phyloP scores from a whole-genome alignment of 345 rosid species.

The Eucalyptus curtisii region DNA sequence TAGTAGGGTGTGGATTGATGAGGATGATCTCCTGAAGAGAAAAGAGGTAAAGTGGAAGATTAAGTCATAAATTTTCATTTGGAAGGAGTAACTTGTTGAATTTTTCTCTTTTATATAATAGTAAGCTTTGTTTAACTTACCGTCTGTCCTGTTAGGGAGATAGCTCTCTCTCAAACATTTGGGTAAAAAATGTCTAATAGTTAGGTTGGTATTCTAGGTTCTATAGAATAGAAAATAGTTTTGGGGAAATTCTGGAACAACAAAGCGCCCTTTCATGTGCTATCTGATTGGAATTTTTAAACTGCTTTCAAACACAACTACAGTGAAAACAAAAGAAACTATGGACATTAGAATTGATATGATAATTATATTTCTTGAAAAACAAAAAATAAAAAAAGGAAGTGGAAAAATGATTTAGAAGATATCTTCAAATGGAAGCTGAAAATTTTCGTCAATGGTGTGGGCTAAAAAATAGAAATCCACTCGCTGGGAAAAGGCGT shows the following conservation, averaged over 20 bases:
- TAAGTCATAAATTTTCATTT: background rate
- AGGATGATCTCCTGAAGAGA: background rate
- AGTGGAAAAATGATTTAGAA: background rate
- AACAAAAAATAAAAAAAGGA: background rate
- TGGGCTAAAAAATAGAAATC: background rate
- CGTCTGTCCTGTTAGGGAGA: background rate
- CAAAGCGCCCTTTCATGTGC: background rate
- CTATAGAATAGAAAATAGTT: no score
- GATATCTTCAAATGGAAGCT: background rate
- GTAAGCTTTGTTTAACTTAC: background rate
- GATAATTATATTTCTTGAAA: background rate
- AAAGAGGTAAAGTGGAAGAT: background rate
- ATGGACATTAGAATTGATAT: background rate
- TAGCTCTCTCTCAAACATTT: background rate
- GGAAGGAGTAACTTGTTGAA: background rate
- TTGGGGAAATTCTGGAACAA: background rate
- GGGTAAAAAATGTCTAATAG: background rate
- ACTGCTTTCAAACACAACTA: background rate
- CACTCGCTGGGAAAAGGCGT: background rate
- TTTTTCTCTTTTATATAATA: no score
- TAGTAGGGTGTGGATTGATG: background rate
- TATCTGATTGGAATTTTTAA: background rate
- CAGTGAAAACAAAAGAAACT: no score
- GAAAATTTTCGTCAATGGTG: background rate
- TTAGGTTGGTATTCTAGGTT: no score